A percentile compares a stretch with the other conserved stretches of the same genome.
These are phyloP conservation scores for Phytophthora sojae DNA, from an alignment of 352 stramenopile genomes.

Conservation along the genomic window DNA sequence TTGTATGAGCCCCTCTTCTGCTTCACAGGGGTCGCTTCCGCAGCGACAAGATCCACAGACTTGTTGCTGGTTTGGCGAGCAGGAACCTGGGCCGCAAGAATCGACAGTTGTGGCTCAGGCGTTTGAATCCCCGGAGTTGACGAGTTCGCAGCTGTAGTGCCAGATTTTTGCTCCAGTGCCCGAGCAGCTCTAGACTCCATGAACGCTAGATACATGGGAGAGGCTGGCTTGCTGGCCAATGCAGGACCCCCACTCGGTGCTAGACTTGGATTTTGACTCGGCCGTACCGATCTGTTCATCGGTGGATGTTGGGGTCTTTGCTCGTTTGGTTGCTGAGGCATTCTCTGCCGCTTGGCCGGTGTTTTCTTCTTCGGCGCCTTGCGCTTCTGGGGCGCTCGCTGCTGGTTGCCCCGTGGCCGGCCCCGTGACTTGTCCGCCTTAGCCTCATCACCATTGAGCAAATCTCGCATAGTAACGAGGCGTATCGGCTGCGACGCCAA, in stretches of 20 bases:
- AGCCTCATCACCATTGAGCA: conserved; percentile 39
- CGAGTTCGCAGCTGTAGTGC: not conserved
- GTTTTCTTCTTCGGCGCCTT: conserved; percentile 25
- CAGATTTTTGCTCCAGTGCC: conserved; percentile 22
- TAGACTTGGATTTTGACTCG: conserved; percentile 12
- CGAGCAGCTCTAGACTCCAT: conserved; percentile 31
- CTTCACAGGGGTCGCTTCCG: not conserved
- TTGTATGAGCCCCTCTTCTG: conserved; percentile 18
- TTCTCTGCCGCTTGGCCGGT: conserved; percentile 28
- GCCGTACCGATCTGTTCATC: conserved; percentile 1
- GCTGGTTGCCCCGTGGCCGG: conserved; percentile 27
- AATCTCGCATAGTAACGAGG: conserved; percentile 36
- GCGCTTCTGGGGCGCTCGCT: conserved; percentile 18
- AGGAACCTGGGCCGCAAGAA: not conserved
- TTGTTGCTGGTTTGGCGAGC: not conserved
- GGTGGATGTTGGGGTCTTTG: conserved; percentile 5
- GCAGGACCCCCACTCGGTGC: not conserved
- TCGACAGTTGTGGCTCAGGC: not conserved
- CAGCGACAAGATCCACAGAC: not conserved
- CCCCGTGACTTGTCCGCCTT: conserved; percentile 13
- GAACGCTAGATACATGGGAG: conserved; percentile 30
- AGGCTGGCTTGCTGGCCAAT: conserved; percentile 4
- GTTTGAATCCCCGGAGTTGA: not conserved
- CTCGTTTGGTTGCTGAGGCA: conserved; percentile 20
- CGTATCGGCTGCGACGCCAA: conserved; percentile 21